Evolutionary conservation across 2,329 filamentous ascomycete species (phyloP).

Genomic region (Neurospora crassa): DNA sequence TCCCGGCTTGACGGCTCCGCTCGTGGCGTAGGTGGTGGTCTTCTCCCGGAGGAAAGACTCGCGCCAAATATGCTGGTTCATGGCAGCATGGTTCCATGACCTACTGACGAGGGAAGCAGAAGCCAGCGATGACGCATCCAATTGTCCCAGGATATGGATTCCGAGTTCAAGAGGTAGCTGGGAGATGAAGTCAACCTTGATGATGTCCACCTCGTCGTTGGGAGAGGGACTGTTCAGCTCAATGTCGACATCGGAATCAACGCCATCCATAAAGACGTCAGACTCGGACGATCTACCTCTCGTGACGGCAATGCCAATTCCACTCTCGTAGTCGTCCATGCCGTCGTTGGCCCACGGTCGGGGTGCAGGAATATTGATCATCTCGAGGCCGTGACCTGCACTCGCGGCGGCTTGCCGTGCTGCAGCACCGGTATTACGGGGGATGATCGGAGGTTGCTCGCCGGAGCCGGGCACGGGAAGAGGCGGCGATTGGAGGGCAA

Average conservation of each 20-base stretch:
- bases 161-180: slow-evolving; percentile 48
- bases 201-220: slow-evolving; percentile 31
- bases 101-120: slow-evolving; percentile 41
- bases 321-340: slow-evolving; percentile 52
- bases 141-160: slow-evolving; percentile 46
- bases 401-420: slow-evolving; percentile 50
- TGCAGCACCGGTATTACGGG: slow-evolving; percentile 48
- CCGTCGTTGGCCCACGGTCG: slow-evolving; percentile 37
- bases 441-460: slow-evolving; percentile 50
- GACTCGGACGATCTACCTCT: slow-evolving; percentile 23
- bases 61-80: slow-evolving; percentile 52
- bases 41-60: slow-evolving; percentile 54
- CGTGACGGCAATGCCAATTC: slow-evolving; percentile 50
- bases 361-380: slow-evolving; percentile 21
- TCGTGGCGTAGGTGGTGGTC: slow-evolving; percentile 50
- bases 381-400: slow-evolving; percentile 25
- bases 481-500: slow-evolving; percentile 28
- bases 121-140: slow-evolving; percentile 43
- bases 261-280: slow-evolving; percentile 24
- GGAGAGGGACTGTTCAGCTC: slow-evolving; percentile 15
- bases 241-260: slow-evolving; percentile 28
- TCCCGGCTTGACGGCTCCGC: slow-evolving; percentile 41
- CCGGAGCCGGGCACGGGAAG: slow-evolving; percentile 39
- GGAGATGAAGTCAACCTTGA: slow-evolving; percentile 48
- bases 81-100: slow-evolving; percentile 36